Evolutionary conservation across 1,284 basidiomycete species (phyloP).

Genomic region (Pholiota adiposa): DNA sequence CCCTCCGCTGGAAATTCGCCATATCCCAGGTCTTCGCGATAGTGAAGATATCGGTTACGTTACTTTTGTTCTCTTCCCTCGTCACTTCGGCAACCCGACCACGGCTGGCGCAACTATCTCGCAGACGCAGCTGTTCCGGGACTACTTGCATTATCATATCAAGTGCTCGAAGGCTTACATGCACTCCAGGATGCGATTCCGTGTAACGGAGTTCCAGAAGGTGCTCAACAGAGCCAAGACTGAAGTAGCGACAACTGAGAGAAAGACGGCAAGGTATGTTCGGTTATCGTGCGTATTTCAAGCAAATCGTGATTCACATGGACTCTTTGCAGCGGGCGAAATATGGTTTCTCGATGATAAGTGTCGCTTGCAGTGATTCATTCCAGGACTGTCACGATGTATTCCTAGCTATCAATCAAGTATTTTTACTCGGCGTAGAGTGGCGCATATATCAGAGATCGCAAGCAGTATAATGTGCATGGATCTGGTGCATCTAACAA

Average conservation of each 20-base stretch:
- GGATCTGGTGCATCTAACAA: background rate
- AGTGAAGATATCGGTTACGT: conserved; percentile 97
- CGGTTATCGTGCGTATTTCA: conserved; percentile 6
- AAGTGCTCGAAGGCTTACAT: conserved; percentile 99
- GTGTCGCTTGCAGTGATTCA: background rate
- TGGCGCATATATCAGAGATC: background rate
- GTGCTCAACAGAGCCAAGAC: conserved; percentile 98
- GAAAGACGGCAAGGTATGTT: conserved; percentile 90
- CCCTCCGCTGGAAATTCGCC: conserved; percentile 94
- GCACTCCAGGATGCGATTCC: conserved; percentile 96
- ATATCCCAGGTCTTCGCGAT: conserved; percentile 79
- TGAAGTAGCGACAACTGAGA: conserved; percentile 82
- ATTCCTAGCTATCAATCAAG: conserved; percentile 15
- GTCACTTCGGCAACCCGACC: conserved; percentile 86
- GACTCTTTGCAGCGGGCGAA: conserved; percentile 48
- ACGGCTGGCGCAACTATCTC: conserved; percentile 88
- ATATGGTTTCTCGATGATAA: conserved; percentile 52
- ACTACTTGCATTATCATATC: conserved; percentile 99
- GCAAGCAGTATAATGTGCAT: background rate
- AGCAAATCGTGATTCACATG: conserved; percentile 9
- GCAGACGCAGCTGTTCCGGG: conserved; percentile 96
- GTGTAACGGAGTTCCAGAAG: conserved; percentile 97
- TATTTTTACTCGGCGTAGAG: conserved; percentile 14
- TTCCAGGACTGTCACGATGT: conserved; percentile 13
- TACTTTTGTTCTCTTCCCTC: conserved; percentile 97